Percentiles rank a stretch among this genome's conserved stretches.
Conservation (phyloP, 768 basidiomycete species). For the Butyriboletus loyo region DNA sequence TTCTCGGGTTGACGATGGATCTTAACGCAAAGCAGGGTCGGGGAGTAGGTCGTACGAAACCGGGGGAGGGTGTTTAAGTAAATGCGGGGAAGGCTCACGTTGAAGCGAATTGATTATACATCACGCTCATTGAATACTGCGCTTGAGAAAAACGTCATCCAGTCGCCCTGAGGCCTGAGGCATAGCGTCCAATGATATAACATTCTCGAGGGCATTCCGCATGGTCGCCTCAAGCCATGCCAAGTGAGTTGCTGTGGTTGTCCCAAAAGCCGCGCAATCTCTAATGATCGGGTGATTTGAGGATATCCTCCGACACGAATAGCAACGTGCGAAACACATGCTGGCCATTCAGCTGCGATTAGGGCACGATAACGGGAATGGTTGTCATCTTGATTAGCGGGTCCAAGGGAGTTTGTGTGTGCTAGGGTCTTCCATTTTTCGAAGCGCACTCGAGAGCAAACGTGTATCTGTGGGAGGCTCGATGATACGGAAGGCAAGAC, state of each 20-base stretch:
- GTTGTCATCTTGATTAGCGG: background rate
- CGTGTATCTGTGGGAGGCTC: background rate
- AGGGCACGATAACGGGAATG: background rate
- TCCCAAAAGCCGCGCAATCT: background rate
- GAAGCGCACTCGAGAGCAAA: background rate
- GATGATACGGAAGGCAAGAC: background rate
- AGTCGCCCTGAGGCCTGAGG: background rate
- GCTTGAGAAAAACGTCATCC: background rate
- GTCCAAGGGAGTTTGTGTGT: background rate
- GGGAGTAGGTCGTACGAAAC: background rate
- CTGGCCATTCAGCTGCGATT: conserved; percentile 1
- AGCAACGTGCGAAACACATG: conserved; percentile 9
- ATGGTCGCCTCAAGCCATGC: background rate
- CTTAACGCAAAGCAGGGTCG: background rate
- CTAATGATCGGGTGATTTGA: background rate
- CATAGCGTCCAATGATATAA: background rate
- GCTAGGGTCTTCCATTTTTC: background rate
- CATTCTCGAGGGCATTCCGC: background rate
- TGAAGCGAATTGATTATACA: background rate
- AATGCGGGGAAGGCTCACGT: background rate
- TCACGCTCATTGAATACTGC: background rate
- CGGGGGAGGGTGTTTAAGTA: background rate
- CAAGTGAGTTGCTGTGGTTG: background rate
- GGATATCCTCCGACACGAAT: background rate
- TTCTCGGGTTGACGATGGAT: background rate